These are phyloP conservation scores for Tylopilus plumbeoviolaceoides DNA, from an alignment of 768 basidiomycete genomes.

Conservation along the genomic window DNA sequence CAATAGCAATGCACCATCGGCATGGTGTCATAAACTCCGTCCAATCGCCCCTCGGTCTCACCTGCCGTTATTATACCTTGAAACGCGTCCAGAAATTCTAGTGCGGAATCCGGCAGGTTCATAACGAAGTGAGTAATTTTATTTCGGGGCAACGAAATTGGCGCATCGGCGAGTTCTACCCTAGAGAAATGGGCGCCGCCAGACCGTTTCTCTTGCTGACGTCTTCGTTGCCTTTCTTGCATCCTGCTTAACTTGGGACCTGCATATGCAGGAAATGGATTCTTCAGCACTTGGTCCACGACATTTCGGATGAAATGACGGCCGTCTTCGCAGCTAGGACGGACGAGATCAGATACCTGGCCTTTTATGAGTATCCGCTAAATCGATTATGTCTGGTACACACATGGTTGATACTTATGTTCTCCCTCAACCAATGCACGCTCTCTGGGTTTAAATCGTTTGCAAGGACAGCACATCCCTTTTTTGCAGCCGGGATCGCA, in stretches of 20 bases:
- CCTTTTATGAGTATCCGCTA: conserved; percentile 3
- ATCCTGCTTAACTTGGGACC: conserved; percentile 36
- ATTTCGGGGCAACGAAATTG: conserved; percentile 37
- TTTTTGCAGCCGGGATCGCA: conserved; percentile 88
- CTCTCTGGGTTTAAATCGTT: conserved; percentile 95
- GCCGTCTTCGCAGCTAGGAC: conserved; percentile 80
- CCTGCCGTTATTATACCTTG: conserved; percentile 52
- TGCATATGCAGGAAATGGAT: conserved; percentile 62
- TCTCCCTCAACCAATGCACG: conserved; percentile 68
- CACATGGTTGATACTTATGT: conserved; percentile 76
- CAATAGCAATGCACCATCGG: conserved; percentile 96
- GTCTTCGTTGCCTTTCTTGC: conserved; percentile 45
- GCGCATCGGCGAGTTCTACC: conserved; percentile 5
- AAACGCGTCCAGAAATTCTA: conserved; percentile 87
- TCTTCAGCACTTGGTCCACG: conserved; percentile 47
- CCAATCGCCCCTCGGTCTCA: conserved; percentile 38
- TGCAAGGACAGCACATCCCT: conserved; percentile 83
- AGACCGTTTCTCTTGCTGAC: conserved; percentile 29
- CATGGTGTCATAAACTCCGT: conserved; percentile 49
- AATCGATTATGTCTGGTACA: conserved; percentile 17
- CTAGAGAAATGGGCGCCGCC: neutral
- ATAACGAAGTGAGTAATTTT: conserved; percentile 89
- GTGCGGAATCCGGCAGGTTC: conserved; percentile 93
- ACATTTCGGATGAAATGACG: conserved; percentile 73
- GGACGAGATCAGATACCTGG: conserved; percentile 63